Conservation (phyloP, 2,329 filamentous ascomycete species). For the Coniochaeta pulveracea region DNA sequence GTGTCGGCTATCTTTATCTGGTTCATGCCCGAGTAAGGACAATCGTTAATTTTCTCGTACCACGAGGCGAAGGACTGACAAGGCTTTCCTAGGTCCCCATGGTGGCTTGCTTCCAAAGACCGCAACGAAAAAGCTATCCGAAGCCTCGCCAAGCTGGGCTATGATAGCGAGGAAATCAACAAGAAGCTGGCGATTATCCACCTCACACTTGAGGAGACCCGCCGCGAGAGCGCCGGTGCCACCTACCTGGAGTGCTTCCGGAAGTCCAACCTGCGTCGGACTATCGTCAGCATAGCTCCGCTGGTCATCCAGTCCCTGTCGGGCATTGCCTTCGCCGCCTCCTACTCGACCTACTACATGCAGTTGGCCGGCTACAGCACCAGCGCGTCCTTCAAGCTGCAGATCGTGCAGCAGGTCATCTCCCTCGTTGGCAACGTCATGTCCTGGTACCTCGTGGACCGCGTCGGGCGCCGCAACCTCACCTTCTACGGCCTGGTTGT, state of each 20-base stretch:
- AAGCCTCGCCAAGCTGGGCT: neutral
- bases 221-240: neutral
- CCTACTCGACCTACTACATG: slow-evolving; percentile 10
- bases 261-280: slow-evolving; percentile 23
- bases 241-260: neutral
- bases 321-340: slow-evolving; percentile 7
- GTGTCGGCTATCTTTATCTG: no score
- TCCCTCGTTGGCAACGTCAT: slow-evolving; percentile 5
- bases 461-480: slow-evolving; percentile 5
- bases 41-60: no score
- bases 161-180: neutral
- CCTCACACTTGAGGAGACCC: neutral
- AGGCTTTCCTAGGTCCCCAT: slow-evolving; percentile 27
- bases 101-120: neutral
- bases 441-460: slow-evolving; percentile 2
- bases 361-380: slow-evolving; percentile 10
- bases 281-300: slow-evolving; percentile 6
- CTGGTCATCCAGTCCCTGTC: slow-evolving; percentile 10
- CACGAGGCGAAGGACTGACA: no score
- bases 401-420: slow-evolving; percentile 6
- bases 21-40: no score
- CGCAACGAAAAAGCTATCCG: neutral
- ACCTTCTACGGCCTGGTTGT: slow-evolving; percentile 6
- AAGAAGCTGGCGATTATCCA: neutral
- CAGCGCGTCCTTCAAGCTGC: slow-evolving; percentile 11